phyloP scores from a whole-genome alignment of 2,329 filamentous ascomycete species.

The Fusarium ramigenum region DNA sequence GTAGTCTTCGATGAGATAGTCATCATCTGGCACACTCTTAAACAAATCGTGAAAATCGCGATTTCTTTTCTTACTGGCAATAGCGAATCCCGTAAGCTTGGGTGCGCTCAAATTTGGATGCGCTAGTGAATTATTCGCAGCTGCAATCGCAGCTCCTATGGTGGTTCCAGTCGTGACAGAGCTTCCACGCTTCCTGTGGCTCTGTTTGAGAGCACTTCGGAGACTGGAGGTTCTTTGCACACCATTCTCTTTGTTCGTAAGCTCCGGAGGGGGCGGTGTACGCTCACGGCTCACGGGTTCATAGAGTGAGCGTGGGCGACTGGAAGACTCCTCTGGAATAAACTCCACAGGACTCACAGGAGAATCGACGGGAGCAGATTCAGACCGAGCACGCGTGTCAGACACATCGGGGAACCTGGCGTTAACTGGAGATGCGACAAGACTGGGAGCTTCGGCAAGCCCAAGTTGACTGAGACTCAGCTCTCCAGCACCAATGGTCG shows the following conservation, averaged over 20 bases:
- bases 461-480: constrained; percentile 90
- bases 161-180: constrained; percentile 74
- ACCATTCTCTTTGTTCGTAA: constrained; percentile 67
- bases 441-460: constrained; percentile 69
- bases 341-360: constrained; percentile 42
- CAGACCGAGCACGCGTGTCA: constrained; percentile 62
- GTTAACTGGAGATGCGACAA: constrained; percentile 64
- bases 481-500: constrained; percentile 89
- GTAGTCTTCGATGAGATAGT: constrained; percentile 98
- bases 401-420: constrained; percentile 62
- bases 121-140: constrained; percentile 75
- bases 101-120: constrained; percentile 71
- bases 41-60: constrained; percentile 94
- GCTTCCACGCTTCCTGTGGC: constrained; percentile 81
- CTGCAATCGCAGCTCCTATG: constrained; percentile 76
- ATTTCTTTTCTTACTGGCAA: constrained; percentile 95
- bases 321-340: constrained; percentile 48
- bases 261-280: constrained; percentile 70
- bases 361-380: constrained; percentile 65
- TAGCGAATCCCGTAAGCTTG: constrained; percentile 92
- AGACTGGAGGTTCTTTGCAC: constrained; percentile 74
- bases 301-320: constrained; percentile 60
- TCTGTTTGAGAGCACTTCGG: constrained; percentile 65
- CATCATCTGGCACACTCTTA: constrained; percentile 96
- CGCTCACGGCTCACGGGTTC: constrained; percentile 64